Conservation (phyloP, 75 land plant genomes). For the Sequoia sempervirens region DNA sequence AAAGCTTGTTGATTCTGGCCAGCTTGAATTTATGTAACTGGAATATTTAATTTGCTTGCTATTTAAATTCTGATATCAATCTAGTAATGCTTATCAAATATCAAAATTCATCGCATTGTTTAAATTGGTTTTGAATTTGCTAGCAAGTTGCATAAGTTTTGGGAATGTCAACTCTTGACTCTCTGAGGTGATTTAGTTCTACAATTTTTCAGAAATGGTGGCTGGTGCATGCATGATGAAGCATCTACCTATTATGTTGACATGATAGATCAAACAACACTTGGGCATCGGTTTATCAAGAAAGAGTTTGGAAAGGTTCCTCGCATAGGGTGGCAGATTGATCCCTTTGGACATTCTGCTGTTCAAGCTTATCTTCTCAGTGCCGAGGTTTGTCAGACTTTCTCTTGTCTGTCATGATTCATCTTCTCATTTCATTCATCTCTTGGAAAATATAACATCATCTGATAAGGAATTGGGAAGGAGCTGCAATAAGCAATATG, state of each 20-base stretch:
- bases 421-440: not conserved
- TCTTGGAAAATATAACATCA: not conserved
- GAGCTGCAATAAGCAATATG: not conserved
- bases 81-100: not conserved
- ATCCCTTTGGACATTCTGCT: slow-evolving; percentile 88
- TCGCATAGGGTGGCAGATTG: slow-evolving; percentile 87
- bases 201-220: slow-evolving; percentile 56
- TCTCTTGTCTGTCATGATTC: not conserved
- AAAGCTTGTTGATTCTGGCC: slow-evolving; percentile 76
- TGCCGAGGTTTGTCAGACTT: slow-evolving; percentile 46
- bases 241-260: slow-evolving; percentile 75
- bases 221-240: slow-evolving; percentile 90
- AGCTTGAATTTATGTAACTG: slow-evolving; percentile 86
- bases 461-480: not conserved
- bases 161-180: not conserved
- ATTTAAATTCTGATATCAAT: not conserved
- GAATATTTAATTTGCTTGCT: not conserved
- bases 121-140: not conserved
- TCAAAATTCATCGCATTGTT: not conserved
- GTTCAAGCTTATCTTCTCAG: slow-evolving; percentile 80
- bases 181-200: not conserved
- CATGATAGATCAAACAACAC: slow-evolving; percentile 79
- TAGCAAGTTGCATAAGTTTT: not conserved
- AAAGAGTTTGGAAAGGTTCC: slow-evolving; percentile 56
- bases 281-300: slow-evolving; percentile 71